phyloP scores from a whole-genome alignment of 768 basidiomycete species.

The Phlebiopsis gigantea region DNA sequence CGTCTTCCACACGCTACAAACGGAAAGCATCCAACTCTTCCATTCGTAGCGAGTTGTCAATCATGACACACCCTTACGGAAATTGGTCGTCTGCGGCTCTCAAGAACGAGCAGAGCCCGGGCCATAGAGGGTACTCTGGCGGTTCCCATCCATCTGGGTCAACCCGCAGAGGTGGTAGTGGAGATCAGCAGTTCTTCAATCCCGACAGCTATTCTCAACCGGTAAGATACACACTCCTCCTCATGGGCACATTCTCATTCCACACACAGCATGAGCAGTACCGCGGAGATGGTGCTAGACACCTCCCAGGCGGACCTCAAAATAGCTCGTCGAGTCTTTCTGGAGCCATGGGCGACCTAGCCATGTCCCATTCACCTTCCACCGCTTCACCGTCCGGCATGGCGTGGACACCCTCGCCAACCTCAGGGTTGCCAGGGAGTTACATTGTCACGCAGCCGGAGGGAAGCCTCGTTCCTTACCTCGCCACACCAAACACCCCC shows the following conservation, averaged over 20 bases:
- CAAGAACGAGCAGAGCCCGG: slow-evolving; percentile 10
- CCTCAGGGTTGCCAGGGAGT: slow-evolving; percentile 15
- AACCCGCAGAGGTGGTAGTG: slow-evolving; percentile 14
- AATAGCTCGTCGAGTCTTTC: slow-evolving; percentile 45
- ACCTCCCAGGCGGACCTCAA: slow-evolving; percentile 36
- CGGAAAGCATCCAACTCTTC: slow-evolving; percentile 7
- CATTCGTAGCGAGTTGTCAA: slow-evolving; percentile 13
- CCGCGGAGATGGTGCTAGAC: slow-evolving; percentile 19
- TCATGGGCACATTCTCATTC: not conserved
- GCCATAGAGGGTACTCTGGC: slow-evolving; percentile 10
- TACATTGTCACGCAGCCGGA: slow-evolving; percentile 9
- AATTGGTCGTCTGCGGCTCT: slow-evolving; percentile 12
- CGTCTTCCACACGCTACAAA: slow-evolving; percentile 10
- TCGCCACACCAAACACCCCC: slow-evolving; percentile 13
- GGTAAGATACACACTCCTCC: slow-evolving; percentile 24
- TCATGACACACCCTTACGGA: slow-evolving; percentile 17
- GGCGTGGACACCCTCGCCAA: slow-evolving; percentile 20
- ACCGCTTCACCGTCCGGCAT: slow-evolving; percentile 22
- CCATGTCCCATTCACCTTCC: slow-evolving; percentile 28
- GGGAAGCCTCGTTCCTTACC: slow-evolving; percentile 13
- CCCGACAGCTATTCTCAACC: slow-evolving; percentile 29
- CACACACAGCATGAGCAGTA: slow-evolving; percentile 15
- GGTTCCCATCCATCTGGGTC: slow-evolving; percentile 13
- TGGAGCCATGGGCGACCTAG: slow-evolving; percentile 57
- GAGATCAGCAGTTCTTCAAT: slow-evolving; percentile 20